These are phyloP conservation scores for Agarophyton chilense DNA, from an alignment of 23 red algal species.

Conservation along the genomic window DNA sequence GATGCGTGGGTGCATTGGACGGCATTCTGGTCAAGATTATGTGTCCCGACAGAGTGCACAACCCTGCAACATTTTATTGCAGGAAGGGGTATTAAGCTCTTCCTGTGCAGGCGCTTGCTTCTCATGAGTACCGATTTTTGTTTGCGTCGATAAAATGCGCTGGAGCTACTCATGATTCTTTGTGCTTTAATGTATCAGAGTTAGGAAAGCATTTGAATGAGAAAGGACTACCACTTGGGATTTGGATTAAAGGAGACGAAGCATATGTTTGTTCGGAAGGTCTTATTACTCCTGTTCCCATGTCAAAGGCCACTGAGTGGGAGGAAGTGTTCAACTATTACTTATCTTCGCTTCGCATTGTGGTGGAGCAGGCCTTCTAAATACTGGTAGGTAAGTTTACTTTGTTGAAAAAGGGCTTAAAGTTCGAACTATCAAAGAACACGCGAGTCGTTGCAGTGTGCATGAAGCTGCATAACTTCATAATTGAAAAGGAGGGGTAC, in stretches of 20 bases:
- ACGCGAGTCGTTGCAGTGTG: neutral
- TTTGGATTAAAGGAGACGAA: neutral
- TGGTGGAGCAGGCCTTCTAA: too few relatives aligned
- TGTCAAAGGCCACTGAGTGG: neutral
- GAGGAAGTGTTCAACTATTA: conserved; percentile 14
- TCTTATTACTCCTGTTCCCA: neutral
- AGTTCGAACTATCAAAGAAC: neutral
- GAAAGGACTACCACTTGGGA: too few relatives aligned
- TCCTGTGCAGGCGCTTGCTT: neutral
- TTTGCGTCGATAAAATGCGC: neutral
- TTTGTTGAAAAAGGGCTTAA: too few relatives aligned
- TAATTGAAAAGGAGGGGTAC: neutral
- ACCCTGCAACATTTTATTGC: neutral
- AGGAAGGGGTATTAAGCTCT: neutral
- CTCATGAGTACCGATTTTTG: neutral
- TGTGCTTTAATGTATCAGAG: neutral
- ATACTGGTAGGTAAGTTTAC: too few relatives aligned
- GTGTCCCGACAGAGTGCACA: neutral
- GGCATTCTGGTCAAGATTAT: neutral
- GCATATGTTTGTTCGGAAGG: conserved; percentile 7
- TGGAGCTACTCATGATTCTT: neutral
- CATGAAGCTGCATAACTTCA: neutral
- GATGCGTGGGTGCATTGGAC: neutral
- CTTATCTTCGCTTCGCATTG: neutral
- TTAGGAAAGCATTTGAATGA: neutral